These are phyloP conservation scores for Vanrija humicola DNA, from an alignment of 1,284 basidiomycete genomes.

Conservation along the genomic window DNA sequence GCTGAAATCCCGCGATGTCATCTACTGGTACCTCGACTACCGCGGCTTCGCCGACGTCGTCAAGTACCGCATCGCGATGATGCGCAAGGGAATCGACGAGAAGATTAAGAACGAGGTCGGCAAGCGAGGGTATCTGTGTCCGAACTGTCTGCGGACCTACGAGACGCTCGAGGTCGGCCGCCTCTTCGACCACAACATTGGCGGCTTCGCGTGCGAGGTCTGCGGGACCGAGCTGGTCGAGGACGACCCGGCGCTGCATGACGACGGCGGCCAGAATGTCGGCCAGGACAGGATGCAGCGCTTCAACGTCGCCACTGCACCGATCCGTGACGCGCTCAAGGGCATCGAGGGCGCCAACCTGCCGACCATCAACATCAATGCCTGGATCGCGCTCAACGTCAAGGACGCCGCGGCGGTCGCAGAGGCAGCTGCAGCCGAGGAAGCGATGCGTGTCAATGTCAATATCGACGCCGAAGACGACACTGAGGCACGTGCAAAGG, in stretches of 20 bases:
- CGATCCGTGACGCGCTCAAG: constrained; percentile 79
- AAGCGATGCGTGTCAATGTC: constrained; percentile 58
- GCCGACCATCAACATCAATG: constrained; percentile 40
- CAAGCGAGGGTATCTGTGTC: constrained; percentile 93
- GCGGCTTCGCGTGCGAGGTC: constrained; percentile 49
- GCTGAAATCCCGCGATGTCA: constrained; percentile 41
- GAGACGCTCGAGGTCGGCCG: constrained; percentile 81
- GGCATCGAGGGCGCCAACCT: constrained; percentile 67
- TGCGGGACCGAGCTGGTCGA: constrained; percentile 77
- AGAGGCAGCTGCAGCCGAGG: constrained; percentile 59
- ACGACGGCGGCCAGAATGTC: constrained; percentile 31
- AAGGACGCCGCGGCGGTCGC: constrained; percentile 59
- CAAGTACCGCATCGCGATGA: constrained; percentile 95
- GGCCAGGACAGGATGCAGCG: constrained; percentile 89
- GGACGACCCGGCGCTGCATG: constrained; percentile 61
- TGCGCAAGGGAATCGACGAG: constrained; percentile 84
- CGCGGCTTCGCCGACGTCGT: constrained; percentile 93
- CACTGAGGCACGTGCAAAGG: constrained; percentile 68
- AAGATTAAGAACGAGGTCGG: constrained; percentile 81
- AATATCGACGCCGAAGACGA: constrained; percentile 76
- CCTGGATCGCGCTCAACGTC: constrained; percentile 45
- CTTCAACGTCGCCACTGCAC: constrained; percentile 86
- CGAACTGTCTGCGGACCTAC: constrained; percentile 79
- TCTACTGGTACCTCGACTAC: constrained; percentile 97
- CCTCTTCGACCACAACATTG: constrained; percentile 55